Conservation (phyloP, 805 yeast species). For the Lipomyces japonicus region DNA sequence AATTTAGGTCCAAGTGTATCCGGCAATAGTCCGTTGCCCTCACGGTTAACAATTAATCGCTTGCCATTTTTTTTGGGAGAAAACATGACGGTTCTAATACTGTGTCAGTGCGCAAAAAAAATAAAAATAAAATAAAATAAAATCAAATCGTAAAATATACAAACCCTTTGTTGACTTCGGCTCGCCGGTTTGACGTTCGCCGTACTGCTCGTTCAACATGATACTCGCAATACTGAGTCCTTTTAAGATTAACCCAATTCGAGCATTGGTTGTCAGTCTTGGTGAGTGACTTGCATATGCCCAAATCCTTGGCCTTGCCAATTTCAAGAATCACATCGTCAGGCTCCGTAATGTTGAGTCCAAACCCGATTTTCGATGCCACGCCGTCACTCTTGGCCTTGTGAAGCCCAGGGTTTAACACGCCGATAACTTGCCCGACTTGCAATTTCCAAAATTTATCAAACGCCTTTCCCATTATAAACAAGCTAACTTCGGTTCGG, state of each 20-base stretch:
- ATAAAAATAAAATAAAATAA: not conserved
- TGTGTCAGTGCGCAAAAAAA: not conserved
- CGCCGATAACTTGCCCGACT: constrained; percentile 68
- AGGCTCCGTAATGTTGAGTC: constrained; percentile 51
- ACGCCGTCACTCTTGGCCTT: constrained; percentile 20
- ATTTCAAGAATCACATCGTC: constrained; percentile 61
- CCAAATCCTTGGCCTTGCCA: constrained; percentile 66
- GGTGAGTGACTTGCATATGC: constrained; percentile 55
- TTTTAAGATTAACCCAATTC: constrained; percentile 54
- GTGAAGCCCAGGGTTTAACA: constrained; percentile 68
- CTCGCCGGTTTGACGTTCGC: constrained; percentile 55
- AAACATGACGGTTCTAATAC: constrained; percentile 5
- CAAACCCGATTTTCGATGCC: constrained; percentile 48
- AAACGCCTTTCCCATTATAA: constrained; percentile 64
- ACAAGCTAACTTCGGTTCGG: constrained; percentile 53
- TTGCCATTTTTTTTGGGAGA: constrained; percentile 15
- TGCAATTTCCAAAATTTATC: constrained; percentile 68
- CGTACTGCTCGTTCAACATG: constrained; percentile 61
- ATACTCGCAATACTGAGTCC: constrained; percentile 60
- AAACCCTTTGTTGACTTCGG: constrained; percentile 58
- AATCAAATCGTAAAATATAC: not conserved
- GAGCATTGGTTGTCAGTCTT: constrained; percentile 53
- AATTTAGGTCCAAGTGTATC: constrained; percentile 8
- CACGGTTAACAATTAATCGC: constrained; percentile 3
- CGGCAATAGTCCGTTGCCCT: constrained; percentile 6